Conservation (phyloP, 768 basidiomycete genomes). For the Cystofilobasidium macerans region DNA sequence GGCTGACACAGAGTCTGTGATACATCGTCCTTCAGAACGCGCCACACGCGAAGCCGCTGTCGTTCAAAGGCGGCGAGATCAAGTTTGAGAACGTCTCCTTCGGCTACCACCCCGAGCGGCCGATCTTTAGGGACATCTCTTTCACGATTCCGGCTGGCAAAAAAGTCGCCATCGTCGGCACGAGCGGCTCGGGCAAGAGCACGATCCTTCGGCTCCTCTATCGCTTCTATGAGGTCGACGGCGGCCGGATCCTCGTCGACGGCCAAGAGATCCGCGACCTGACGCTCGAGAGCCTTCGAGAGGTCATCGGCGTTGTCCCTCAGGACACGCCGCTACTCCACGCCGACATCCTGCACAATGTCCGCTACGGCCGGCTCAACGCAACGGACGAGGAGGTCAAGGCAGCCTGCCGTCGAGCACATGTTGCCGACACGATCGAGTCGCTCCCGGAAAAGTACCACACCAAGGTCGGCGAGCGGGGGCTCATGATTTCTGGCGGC, state of each 20-base stretch:
- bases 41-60: constrained; percentile 55
- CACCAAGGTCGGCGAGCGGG: constrained; percentile 90
- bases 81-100: constrained; percentile 86
- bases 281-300: constrained; percentile 59
- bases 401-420: constrained; percentile 72
- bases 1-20: no score
- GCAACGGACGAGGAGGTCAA: constrained; percentile 83
- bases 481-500: constrained; percentile 95
- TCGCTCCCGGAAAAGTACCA: constrained; percentile 72
- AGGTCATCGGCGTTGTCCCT: constrained; percentile 80
- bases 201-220: constrained; percentile 89
- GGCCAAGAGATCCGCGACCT: constrained; percentile 71
- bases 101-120: constrained; percentile 79
- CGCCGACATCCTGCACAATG: constrained; percentile 86
- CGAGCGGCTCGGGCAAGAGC: constrained; percentile 93
- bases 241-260: constrained; percentile 69
- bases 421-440: constrained; percentile 69
- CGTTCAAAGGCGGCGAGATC: constrained; percentile 71
- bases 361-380: constrained; percentile 77
- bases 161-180: constrained; percentile 93
- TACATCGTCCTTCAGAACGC: constrained; percentile 48
- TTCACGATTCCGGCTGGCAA: constrained; percentile 92
- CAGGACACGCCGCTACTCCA: constrained; percentile 91
- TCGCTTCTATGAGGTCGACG: constrained; percentile 78
- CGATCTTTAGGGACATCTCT: constrained; percentile 75